Conservation (phyloP, 768 basidiomycete genomes). For the Lentinula lateritia region DNA sequence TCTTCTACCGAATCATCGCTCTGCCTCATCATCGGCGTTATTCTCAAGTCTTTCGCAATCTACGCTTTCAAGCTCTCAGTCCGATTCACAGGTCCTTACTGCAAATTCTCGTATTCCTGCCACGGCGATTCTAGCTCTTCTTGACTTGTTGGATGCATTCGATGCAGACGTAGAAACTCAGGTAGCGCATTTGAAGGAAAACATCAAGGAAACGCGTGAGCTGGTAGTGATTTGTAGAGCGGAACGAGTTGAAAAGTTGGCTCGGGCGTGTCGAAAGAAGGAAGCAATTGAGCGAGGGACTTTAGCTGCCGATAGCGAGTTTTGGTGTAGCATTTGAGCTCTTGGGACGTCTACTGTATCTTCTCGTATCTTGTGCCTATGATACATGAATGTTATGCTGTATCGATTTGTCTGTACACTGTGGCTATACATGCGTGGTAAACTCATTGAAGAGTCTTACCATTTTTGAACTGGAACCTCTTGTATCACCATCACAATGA, state of each 20-base stretch:
- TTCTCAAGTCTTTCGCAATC: background rate
- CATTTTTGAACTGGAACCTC: background rate
- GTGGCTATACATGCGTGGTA: background rate
- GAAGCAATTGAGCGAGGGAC: constrained; percentile 4
- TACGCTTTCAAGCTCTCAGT: background rate
- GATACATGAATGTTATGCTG: background rate
- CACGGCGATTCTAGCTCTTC: constrained; percentile 21
- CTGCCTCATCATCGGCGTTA: background rate
- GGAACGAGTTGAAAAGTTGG: constrained; percentile 9
- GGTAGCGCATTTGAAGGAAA: constrained; percentile 15
- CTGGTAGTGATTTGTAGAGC: constrained; percentile 15
- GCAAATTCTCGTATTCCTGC: constrained; percentile 13
- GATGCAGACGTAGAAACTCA: constrained; percentile 25
- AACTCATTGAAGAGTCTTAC: background rate
- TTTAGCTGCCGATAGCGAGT: constrained; percentile 8
- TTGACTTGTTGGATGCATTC: constrained; percentile 27
- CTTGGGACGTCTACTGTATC: background rate
- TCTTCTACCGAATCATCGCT: background rate
- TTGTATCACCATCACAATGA: constrained; percentile 15
- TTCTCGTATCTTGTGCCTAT: too few species aligned
- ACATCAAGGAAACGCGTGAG: constrained; percentile 17
- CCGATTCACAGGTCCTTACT: constrained; percentile 8
- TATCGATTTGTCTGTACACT: background rate
- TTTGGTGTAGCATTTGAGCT: constrained; percentile 8
- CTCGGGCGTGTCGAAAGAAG: background rate